phyloP scores from a whole-genome alignment of 495 filamentous ascomycete species.

The Platismatia glauca region DNA sequence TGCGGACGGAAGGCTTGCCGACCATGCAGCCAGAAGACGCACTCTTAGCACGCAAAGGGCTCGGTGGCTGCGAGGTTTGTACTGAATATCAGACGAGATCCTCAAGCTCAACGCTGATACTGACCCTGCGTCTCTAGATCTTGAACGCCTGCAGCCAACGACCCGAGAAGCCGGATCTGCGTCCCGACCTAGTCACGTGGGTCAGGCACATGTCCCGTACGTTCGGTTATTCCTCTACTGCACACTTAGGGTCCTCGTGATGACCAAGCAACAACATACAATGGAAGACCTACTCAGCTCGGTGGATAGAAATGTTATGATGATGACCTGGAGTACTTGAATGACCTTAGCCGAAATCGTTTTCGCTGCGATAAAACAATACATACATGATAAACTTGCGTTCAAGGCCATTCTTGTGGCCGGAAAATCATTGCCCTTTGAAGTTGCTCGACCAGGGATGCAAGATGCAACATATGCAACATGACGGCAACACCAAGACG shows the following conservation, averaged over 20 bases:
- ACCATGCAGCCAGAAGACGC: slow-evolving; percentile 47
- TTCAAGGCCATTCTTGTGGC: background rate
- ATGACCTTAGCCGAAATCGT: background rate
- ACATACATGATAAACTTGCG: background rate
- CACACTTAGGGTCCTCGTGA: background rate
- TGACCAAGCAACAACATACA: background rate
- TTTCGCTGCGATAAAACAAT: background rate
- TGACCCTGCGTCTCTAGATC: background rate
- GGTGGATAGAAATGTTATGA: background rate
- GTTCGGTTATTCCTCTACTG: background rate
- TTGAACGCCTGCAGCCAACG: background rate
- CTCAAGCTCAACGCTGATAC: background rate
- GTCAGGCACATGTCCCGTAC: background rate
- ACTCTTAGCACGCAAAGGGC: background rate
- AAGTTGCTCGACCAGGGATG: too few species aligned
- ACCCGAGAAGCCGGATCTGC: background rate
- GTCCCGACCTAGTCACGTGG: background rate
- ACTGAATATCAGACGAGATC: background rate
- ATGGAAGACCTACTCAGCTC: background rate
- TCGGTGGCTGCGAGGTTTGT: background rate
- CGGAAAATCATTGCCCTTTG: background rate
- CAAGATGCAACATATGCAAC: too few species aligned
- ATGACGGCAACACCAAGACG: too few species aligned
- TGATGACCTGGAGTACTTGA: background rate
- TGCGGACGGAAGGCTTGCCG: slow-evolving; percentile 71